Conservation (phyloP, 306 rosid genomes). For the Sphenostylis stenocarpa region DNA sequence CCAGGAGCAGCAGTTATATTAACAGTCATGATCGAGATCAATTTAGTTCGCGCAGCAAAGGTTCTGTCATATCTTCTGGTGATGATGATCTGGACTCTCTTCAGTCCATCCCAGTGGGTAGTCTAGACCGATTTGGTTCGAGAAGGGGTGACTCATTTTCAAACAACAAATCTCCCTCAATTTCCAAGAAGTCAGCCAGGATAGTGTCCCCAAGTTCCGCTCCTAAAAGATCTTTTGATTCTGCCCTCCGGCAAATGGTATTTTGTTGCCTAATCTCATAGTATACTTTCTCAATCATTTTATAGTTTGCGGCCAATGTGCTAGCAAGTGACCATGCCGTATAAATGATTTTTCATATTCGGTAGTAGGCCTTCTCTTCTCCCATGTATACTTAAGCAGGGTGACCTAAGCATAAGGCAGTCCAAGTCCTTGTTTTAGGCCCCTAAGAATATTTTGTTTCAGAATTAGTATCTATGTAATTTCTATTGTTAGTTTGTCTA, state of each 20-base stretch:
- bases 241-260: constrained; percentile 78
- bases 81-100: constrained; percentile 75
- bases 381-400: background rate
- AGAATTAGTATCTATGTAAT: background rate
- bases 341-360: background rate
- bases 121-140: constrained; percentile 55
- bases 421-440: background rate
- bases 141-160: constrained; percentile 52
- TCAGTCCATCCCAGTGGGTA: constrained; percentile 65
- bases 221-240: constrained; percentile 79
- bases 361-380: no score
- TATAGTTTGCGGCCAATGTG: constrained; percentile 2
- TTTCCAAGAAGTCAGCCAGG: constrained; percentile 61
- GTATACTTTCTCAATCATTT: background rate
- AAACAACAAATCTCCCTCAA: constrained; percentile 49
- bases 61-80: constrained; percentile 68
- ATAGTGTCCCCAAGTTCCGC: constrained; percentile 62
- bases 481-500: background rate
- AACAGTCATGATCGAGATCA: constrained; percentile 79
- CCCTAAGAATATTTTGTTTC: background rate
- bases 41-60: constrained; percentile 74
- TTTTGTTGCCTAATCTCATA: constrained; percentile 19
- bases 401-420: no score
- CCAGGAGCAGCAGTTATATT: constrained; percentile 70
- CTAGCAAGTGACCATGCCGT: constrained; percentile 7